phyloP scores from a whole-genome alignment of 2,329 filamentous ascomycete genomes.

The Uncinocarpus reesii region DNA sequence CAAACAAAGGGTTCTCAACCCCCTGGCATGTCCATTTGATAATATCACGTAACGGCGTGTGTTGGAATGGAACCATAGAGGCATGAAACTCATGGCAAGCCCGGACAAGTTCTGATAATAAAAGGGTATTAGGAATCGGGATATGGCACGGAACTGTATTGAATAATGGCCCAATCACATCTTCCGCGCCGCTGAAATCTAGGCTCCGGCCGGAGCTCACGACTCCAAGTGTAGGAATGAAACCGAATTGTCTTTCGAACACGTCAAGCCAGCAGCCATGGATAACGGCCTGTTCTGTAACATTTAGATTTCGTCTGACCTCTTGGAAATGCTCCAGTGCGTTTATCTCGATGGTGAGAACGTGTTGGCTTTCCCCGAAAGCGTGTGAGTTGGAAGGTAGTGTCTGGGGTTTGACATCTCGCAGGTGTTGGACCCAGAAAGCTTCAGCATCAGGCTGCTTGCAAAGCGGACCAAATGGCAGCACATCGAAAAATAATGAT shows the following conservation, averaged over 20 bases:
- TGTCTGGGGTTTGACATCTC: constrained; percentile 22
- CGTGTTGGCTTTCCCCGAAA: constrained; percentile 1
- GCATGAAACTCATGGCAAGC: constrained; percentile 63
- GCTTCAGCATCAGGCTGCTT: constrained; percentile 37
- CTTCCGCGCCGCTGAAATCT: constrained; percentile 50
- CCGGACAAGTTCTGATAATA: constrained; percentile 51
- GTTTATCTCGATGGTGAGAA: constrained; percentile 21
- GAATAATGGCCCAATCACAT: constrained; percentile 71
- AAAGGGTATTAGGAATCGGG: constrained; percentile 35
- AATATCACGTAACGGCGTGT: constrained; percentile 67
- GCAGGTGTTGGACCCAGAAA: constrained; percentile 60
- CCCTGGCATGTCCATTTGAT: constrained; percentile 63
- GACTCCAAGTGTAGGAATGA: constrained; percentile 54
- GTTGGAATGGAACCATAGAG: constrained; percentile 59
- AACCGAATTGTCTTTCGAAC: constrained; percentile 44
- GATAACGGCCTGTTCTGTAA: constrained; percentile 68
- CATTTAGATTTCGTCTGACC: constrained; percentile 50
- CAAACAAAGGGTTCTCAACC: constrained; percentile 54
- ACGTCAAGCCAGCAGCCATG: constrained; percentile 64
- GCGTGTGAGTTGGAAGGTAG: constrained; percentile 24
- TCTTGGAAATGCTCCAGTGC: constrained; percentile 40
- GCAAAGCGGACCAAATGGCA: constrained; percentile 60
- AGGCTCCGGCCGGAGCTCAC: constrained; percentile 70
- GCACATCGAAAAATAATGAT: constrained; percentile 54
- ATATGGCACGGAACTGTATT: constrained; percentile 72